Base-by-base conservation (phyloP, 2,329 filamentous ascomycete species). In the Gyromitra esculenta region DNA sequence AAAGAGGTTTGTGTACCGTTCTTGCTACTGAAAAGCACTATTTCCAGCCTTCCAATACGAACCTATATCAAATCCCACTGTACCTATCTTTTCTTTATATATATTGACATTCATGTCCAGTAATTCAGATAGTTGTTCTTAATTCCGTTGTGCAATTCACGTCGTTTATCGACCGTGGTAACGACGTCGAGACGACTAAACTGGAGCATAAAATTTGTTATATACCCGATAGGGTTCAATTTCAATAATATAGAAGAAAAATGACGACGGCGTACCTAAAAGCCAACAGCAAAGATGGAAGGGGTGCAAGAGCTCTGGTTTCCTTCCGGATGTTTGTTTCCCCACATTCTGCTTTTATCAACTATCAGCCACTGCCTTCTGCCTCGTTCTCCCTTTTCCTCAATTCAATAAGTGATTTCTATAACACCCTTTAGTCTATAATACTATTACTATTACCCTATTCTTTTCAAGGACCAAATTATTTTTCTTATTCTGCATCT, bases 291-390 rank as follows among this genome's bases (percentile, higher is more conserved):
- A 65, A 65, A 52, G 63, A 59, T 52, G 50, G 31, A 18, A 69
- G 37, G 31, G 73, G 41, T 39, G 63, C 31, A 43, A 77, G 65
- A 52, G 75, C 75, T 56, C 43, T 77, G 43, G 75, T 77, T 60
- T 74, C 75, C 11, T 77, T 77, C 48, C 71, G 75, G 25, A 75
- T 77, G 75, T 77, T 77, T 59, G 75, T 52, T 77, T 75, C 57
- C 64, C 71, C 41, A 37, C n/a, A 18, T 60, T 43, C 37, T 67
- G 6, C 11, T 48, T 48, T 59, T 64, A 64, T 57, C 21, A 52
- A 37, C 45, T n/a, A 56, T 41, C 31, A 18, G 18, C 7, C 15
- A 21, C 43, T 31, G 13, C 41, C 9, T 68, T 60, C 13, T 25
- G 43, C 31, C 56, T 59, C 15, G 39, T 1, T 11, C 11, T 56